These are phyloP conservation scores for Diplodia mutila DNA, from an alignment of 2,329 filamentous ascomycete species.

Conservation along the genomic window DNA sequence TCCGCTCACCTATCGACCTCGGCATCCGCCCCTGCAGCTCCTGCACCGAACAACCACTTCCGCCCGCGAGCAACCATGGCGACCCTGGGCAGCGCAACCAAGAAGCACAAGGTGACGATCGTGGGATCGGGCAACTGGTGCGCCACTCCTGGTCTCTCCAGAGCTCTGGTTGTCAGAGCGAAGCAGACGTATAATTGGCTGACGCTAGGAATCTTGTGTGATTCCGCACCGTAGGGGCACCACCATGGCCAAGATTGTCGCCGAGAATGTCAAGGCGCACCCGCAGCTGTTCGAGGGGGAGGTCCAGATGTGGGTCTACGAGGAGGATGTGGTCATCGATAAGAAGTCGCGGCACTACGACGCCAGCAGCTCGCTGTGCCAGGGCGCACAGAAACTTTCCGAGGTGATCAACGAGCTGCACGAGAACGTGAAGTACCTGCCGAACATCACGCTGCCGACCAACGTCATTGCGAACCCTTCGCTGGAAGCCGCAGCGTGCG, in stretches of 20 bases:
- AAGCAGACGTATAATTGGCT: neutral
- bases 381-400: conserved; percentile 74
- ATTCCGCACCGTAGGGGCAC: conserved; percentile 69
- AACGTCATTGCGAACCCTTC: conserved; percentile 88
- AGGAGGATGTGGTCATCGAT: conserved; percentile 81
- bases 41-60: conserved; percentile 8
- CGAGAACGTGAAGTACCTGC: conserved; percentile 98
- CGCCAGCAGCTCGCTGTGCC: conserved; percentile 56
- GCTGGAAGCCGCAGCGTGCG: conserved; percentile 75
- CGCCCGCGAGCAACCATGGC: conserved; percentile 46
- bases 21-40: conserved; percentile 12
- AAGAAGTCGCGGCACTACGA: conserved; percentile 75
- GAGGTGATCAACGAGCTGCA: conserved; percentile 86
- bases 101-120: conserved; percentile 90
- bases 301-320: conserved; percentile 99
- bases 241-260: conserved; percentile 95
- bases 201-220: conserved; percentile 6
- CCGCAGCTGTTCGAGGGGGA: conserved; percentile 80
- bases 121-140: conserved; percentile 97
- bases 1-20: conserved; percentile 24
- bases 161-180: neutral
- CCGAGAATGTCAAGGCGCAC: conserved; percentile 83
- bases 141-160: conserved; percentile 13
- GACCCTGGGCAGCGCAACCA: conserved; percentile 57
- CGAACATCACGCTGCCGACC: conserved; percentile 77